Evolutionary conservation across 129 eudicot species (phyloP).

Genomic region (Chrysanthemum seticuspe): DNA sequence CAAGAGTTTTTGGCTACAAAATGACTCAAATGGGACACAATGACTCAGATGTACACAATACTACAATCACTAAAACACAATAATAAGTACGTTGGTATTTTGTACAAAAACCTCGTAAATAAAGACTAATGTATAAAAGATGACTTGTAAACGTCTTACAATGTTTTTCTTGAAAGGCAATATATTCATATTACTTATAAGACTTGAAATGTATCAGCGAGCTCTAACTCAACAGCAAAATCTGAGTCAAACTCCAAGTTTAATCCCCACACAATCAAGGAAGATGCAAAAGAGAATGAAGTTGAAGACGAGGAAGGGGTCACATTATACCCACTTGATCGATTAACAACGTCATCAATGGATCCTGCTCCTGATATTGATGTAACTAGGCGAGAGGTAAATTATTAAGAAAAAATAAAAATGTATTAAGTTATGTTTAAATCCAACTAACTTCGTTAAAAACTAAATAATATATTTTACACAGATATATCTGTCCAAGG

Average conservation of each 20-base stretch:
- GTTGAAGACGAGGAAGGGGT: constrained; percentile 75
- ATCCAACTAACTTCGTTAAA: neutral
- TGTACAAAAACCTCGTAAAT: no score
- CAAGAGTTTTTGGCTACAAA: no score
- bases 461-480: neutral
- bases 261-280: constrained; percentile 41
- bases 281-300: constrained; percentile 65
- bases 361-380: constrained; percentile 77
- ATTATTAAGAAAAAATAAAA: neutral
- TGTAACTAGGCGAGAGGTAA: constrained; percentile 72
- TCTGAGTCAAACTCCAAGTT: constrained; percentile 45
- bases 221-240: constrained; percentile 43
- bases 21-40: no score
- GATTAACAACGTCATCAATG: constrained; percentile 57
- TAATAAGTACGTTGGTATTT: no score
- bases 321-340: constrained; percentile 64
- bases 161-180: no score
- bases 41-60: no score
- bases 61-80: no score
- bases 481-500: constrained; percentile 74
- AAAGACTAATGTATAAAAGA: no score
- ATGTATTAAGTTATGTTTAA: neutral
- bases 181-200: no score
- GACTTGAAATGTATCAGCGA: constrained; percentile 30
- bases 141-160: no score